Evolutionary conservation across 2,329 filamentous ascomycete species (phyloP).

Genomic region (Alternaria gaisen): DNA sequence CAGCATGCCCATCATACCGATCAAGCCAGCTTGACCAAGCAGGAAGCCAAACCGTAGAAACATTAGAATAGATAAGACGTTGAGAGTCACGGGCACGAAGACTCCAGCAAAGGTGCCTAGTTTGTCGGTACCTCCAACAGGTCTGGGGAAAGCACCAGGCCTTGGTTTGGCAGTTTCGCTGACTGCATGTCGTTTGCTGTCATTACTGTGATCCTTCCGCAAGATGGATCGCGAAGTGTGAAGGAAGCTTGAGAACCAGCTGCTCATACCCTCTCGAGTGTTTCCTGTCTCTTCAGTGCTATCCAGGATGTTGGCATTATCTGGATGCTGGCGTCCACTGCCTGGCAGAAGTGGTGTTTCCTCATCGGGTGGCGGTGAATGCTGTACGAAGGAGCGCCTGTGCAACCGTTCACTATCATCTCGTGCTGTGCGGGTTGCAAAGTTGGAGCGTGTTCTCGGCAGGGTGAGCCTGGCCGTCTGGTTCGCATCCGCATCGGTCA

Average conservation of each 20-base stretch:
- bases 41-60: conserved; percentile 89
- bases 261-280: conserved; percentile 27
- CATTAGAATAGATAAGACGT: conserved; percentile 91
- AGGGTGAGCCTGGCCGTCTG: conserved; percentile 40
- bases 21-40: conserved; percentile 78
- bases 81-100: conserved; percentile 87
- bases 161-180: conserved; percentile 40
- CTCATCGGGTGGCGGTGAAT: conserved; percentile 42
- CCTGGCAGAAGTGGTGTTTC: conserved; percentile 43
- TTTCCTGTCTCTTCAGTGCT: conserved; percentile 4
- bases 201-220: conserved; percentile 10
- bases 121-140: conserved; percentile 63
- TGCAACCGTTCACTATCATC: conserved; percentile 57
- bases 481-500: conserved; percentile 35
- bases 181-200: conserved; percentile 35
- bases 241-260: conserved; percentile 38
- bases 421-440: conserved; percentile 55
- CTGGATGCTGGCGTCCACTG: conserved; percentile 22
- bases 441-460: conserved; percentile 52
- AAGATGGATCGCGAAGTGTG: conserved; percentile 22
- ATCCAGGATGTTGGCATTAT: conserved; percentile 20
- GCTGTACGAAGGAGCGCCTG: conserved; percentile 48
- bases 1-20: conserved; percentile 82
- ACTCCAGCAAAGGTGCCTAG: conserved; percentile 73
- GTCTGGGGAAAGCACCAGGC: conserved; percentile 51